These are phyloP conservation scores for Chlamydomonas eustigma DNA, from an alignment of 139 green algal genomes.

Conservation along the genomic window DNA sequence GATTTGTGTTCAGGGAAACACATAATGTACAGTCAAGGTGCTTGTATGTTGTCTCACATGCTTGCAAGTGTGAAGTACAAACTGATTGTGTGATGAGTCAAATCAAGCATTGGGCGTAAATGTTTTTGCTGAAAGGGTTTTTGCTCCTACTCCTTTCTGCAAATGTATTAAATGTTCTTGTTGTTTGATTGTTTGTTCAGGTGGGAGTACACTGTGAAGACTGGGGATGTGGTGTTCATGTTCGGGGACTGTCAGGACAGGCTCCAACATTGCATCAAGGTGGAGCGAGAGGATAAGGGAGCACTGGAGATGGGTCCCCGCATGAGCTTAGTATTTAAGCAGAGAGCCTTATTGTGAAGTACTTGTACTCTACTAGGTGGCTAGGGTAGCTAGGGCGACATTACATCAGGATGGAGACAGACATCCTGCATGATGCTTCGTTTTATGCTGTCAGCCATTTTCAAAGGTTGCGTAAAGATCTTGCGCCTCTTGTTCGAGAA, in stretches of 20 bases:
- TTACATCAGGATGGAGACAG: too few relatives aligned
- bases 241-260: constrained; percentile 44
- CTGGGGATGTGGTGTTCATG: constrained; percentile 44
- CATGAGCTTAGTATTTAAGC: constrained; percentile 50
- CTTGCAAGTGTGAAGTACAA: neutral
- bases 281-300: constrained; percentile 2
- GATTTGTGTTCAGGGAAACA: constrained; percentile 40
- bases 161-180: neutral
- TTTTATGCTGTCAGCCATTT: too few relatives aligned
- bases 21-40: constrained; percentile 19
- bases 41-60: neutral
- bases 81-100: neutral
- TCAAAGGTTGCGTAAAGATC: too few relatives aligned
- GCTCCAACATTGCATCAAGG: constrained; percentile 11
- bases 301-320: constrained; percentile 32
- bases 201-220: constrained; percentile 32
- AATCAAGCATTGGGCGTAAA: neutral
- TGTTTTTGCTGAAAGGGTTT: neutral
- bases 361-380: too few relatives aligned
- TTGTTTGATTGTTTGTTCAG: constrained; percentile 4
- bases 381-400: too few relatives aligned
- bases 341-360: too few relatives aligned
- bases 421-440: too few relatives aligned
- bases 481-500: too few relatives aligned
- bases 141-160: neutral